phyloP scores from a whole-genome alignment of 1,284 basidiomycete species.

The Puccinia hordei region DNA sequence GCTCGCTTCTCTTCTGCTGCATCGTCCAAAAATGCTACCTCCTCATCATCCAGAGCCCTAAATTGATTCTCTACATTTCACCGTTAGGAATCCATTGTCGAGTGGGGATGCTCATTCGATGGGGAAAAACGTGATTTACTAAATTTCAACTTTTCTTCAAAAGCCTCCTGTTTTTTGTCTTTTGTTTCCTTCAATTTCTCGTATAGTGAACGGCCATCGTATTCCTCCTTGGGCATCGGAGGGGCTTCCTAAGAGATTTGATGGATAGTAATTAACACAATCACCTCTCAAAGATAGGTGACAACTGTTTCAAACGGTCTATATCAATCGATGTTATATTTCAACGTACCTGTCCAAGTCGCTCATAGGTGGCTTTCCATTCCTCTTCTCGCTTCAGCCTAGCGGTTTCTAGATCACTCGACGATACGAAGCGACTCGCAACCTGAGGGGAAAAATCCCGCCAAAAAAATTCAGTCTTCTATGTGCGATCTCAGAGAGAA shows the following conservation, averaged over 20 bases:
- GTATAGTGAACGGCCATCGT: constrained; percentile 48
- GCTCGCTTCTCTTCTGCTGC: constrained; percentile 40
- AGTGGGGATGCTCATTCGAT: not conserved
- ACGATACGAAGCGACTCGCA: constrained; percentile 49
- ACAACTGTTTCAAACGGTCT: not conserved
- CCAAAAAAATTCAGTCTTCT: too few species aligned
- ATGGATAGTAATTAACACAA: not conserved
- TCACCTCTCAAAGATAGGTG: too few species aligned
- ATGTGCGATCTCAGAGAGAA: not conserved
- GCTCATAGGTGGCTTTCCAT: constrained; percentile 49
- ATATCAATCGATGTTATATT: not conserved
- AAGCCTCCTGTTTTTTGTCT: constrained; percentile 50
- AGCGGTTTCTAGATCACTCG: constrained; percentile 40
- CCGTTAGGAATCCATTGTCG: not conserved
- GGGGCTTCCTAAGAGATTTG: constrained; percentile 38
- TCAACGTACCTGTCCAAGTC: constrained; percentile 41
- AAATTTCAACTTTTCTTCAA: constrained; percentile 50
- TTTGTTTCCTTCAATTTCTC: constrained; percentile 50
- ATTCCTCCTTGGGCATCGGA: constrained; percentile 49
- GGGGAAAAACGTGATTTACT: not conserved
- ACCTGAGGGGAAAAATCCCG: constrained; percentile 12
- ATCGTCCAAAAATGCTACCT: constrained; percentile 49
- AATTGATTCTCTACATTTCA: constrained; percentile 47
- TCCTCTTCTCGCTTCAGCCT: constrained; percentile 40
- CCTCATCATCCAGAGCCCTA: constrained; percentile 48